Percentiles rank a stretch among this genome's conserved stretches.
Evolutionary conservation across 352 stramenopile genomes (phyloP).

Genomic region (Pythium grandisporangium): DNA sequence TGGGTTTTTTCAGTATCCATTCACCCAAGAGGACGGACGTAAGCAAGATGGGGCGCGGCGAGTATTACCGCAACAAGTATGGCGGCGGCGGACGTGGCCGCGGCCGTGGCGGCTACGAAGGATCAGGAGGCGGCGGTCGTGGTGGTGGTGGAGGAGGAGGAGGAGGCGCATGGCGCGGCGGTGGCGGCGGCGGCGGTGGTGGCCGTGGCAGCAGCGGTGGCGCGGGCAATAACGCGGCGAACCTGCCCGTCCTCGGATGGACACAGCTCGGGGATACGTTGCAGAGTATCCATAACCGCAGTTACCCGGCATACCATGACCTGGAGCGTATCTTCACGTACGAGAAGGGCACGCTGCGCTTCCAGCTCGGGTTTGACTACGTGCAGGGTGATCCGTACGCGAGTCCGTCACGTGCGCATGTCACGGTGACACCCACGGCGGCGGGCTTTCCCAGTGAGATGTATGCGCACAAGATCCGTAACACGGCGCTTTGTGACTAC

Average conservation of each 20-base stretch:
- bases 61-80: constrained; percentile 89
- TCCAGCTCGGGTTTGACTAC: constrained; percentile 88
- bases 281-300: constrained; percentile 51
- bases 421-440: constrained; percentile 61
- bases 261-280: constrained; percentile 32
- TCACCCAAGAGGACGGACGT: no score
- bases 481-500: constrained; percentile 87
- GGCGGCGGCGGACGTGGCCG: constrained; percentile 36
- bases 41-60: constrained; percentile 67
- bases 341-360: constrained; percentile 21
- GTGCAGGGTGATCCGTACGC: constrained; percentile 95
- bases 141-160: no score
- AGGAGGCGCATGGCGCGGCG: constrained; percentile 35
- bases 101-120: constrained; percentile 10
- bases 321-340: constrained; percentile 40
- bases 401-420: constrained; percentile 89
- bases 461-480: constrained; percentile 64
- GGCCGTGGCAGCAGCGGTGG: constrained; percentile 9
- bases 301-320: constrained; percentile 83
- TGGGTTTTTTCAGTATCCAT: no score
- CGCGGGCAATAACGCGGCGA: constrained; percentile 10
- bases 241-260: constrained; percentile 25
- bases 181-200: constrained; percentile 11
- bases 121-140: no score
- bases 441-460: constrained; percentile 81